Base-by-base conservation (phyloP, 2,329 filamentous ascomycete genomes). In the Nothomitra cinnamomea region DNA sequence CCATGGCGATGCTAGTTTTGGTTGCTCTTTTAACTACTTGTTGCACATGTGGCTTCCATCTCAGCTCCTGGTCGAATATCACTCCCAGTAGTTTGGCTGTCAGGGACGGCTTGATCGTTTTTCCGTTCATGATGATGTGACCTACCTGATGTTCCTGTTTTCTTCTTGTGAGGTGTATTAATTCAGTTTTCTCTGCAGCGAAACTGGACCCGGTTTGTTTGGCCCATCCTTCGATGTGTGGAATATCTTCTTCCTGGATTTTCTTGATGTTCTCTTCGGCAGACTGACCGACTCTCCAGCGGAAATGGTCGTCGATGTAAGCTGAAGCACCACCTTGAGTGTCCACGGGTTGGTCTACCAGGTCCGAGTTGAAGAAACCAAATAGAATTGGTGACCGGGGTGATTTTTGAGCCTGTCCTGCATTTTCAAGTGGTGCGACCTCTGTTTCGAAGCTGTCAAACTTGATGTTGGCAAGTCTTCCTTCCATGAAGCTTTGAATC, bases 141-240 rank as follows among this genome's bases (percentile, higher is more conserved):
- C 58, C 58, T 52, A 56, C 51, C 4, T 21, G 5, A 5, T 60
- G 57, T 41, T 59, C 52, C 1, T 45, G 54, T 51, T 52, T 61
- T 3, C 49, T 57, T 51, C 60, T 57, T 2, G 60, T 65, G 7
- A 66, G 41, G 50, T 66, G 58, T 25, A 65, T 65, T 0, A 65
- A 56, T 19, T 62, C 58, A 2, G 59, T 64, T 53, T 66, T 65
- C 32, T 65, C 58, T 0, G 59, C 61, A 8, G 57, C 54, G 54
- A 65, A 66, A 45, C 51, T 55, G 12, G 63, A 60, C 1, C 63
- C 58, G 0, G 60, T 64, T 43, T 54, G 45, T 19, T 53, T 54
- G 7, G 60, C 61, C 63, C 57, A 65, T 48, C 35, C 50, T 43
- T 62, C 36, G 28, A 64, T 62, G 0, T 56, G 54, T 12, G 63